Evolutionary conservation across 495 filamentous ascomycete genomes (phyloP).

Genomic region (Glonium stellatum): DNA sequence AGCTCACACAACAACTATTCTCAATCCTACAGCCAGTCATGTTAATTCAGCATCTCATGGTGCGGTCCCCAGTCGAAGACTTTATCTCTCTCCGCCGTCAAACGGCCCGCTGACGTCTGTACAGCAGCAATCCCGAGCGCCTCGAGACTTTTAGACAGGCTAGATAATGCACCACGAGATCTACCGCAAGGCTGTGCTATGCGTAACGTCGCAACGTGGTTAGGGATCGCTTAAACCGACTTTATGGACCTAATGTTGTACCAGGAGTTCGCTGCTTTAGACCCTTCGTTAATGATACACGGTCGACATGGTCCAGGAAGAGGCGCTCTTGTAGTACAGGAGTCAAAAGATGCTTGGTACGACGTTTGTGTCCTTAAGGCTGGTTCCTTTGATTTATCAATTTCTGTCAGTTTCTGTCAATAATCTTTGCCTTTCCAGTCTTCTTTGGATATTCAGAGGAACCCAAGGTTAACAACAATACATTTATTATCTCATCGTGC

Average conservation of each 20-base stretch:
- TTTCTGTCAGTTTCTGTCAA: background rate
- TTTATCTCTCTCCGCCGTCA: background rate
- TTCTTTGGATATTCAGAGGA: background rate
- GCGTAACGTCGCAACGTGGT: constrained; percentile 1
- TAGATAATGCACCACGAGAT: constrained; percentile 6
- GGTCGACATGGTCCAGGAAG: background rate
- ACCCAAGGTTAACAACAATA: background rate
- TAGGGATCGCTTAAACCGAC: background rate
- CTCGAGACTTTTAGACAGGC: background rate
- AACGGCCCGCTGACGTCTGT: background rate
- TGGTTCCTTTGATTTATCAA: background rate
- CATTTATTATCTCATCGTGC: background rate
- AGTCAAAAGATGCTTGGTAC: background rate
- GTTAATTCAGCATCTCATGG: background rate
- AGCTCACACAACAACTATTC: background rate
- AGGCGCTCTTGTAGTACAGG: background rate
- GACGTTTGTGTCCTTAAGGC: background rate
- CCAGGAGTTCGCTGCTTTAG: background rate
- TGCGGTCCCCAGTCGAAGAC: background rate
- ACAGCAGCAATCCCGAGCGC: background rate
- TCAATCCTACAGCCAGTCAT: background rate
- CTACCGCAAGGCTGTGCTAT: background rate
- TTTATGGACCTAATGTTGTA: background rate
- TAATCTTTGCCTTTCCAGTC: background rate
- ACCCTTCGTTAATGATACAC: constrained; percentile 1